Evolutionary conservation across 2,329 filamentous ascomycete species (phyloP).

Genomic region (Xylaria multiplex): DNA sequence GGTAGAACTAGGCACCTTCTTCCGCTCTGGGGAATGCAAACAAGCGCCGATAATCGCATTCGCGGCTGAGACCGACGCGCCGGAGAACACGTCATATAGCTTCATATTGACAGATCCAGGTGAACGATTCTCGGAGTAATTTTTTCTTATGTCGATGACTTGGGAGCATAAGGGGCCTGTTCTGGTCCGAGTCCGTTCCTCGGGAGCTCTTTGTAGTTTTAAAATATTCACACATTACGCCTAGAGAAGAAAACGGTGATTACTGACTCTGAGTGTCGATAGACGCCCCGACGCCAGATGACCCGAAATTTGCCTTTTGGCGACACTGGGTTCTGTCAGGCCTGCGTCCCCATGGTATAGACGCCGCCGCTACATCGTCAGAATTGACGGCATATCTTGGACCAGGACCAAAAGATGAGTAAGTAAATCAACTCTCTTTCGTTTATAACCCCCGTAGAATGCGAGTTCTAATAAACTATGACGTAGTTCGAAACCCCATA

Average conservation of each 20-base stretch:
- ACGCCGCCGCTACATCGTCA: conserved; percentile 26
- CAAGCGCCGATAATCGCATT: conserved; percentile 52
- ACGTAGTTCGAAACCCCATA: conserved; percentile 58
- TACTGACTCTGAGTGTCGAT: no score
- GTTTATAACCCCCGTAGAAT: neutral
- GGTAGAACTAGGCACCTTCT: conserved; percentile 53
- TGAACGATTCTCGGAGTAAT: no score
- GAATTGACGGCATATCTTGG: conserved; percentile 56
- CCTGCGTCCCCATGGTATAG: conserved; percentile 47
- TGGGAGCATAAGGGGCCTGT: no score
- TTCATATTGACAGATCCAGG: conserved; percentile 61
- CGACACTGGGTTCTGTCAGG: conserved; percentile 62
- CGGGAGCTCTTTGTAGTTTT: no score
- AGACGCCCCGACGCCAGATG: conserved; percentile 64
- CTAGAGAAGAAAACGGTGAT: no score
- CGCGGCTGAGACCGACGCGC: conserved; percentile 47
- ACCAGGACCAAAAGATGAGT: conserved; percentile 60
- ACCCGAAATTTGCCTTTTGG: conserved; percentile 66
- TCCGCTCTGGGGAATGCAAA: conserved; percentile 54
- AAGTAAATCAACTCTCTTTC: conserved; percentile 35
- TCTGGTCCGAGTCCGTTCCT: no score
- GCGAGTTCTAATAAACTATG: conserved; percentile 37
- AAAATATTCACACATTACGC: no score
- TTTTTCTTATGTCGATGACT: no score
- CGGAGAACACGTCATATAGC: conserved; percentile 53